phyloP scores from a whole-genome alignment of 768 basidiomycete genomes.

The Hemileccinum impolitum region DNA sequence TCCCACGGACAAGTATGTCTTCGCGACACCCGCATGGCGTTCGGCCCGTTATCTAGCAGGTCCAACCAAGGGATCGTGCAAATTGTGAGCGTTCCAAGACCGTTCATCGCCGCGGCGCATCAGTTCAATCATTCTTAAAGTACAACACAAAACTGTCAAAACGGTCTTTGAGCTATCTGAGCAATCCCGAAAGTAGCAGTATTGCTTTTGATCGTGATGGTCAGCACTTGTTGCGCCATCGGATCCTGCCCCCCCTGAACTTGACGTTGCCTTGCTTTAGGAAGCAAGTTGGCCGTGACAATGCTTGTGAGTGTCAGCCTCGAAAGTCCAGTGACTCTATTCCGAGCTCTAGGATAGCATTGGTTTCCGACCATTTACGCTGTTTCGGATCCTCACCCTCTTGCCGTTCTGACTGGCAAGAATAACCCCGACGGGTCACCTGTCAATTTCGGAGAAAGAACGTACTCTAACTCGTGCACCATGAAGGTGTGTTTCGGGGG shows the following conservation, averaged over 20 bases:
- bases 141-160: conserved; percentile 48
- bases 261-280: conserved; percentile 31
- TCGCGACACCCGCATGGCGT: conserved; percentile 72
- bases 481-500: conserved; percentile 55
- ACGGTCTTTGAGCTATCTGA: conserved; percentile 35
- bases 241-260: conserved; percentile 1
- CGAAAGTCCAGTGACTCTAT: not conserved
- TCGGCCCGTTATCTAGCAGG: conserved; percentile 47
- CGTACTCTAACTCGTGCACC: conserved; percentile 71
- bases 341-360: conserved; percentile 40
- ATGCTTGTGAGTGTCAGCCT: conserved; percentile 50
- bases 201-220: conserved; percentile 67
- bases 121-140: conserved; percentile 36
- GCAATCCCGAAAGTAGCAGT: conserved; percentile 67
- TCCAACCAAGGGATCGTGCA: conserved; percentile 54
- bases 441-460: conserved; percentile 42
- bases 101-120: conserved; percentile 6
- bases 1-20: conserved; percentile 56
- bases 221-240: conserved; percentile 21
- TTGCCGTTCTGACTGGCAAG: conserved; percentile 64
- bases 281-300: conserved; percentile 60
- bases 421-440: conserved; percentile 55
- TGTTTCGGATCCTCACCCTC: conserved; percentile 61
- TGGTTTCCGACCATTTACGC: conserved; percentile 70
- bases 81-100: conserved; percentile 11